These are phyloP conservation scores for Lasiodiplodia citricola DNA, from an alignment of 2,329 filamentous ascomycete species.

Conservation along the genomic window DNA sequence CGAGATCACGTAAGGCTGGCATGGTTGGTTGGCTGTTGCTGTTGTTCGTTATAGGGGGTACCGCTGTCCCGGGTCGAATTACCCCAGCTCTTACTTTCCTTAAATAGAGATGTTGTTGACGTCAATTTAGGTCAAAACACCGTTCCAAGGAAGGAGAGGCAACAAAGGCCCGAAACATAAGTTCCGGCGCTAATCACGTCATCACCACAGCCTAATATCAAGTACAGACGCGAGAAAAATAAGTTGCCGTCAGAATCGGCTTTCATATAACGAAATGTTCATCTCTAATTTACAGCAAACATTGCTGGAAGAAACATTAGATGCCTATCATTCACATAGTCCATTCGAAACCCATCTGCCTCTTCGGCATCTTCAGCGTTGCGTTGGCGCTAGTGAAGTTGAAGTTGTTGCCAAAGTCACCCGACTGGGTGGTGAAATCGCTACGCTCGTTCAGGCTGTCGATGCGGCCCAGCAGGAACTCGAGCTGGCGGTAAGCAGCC, in stretches of 20 bases:
- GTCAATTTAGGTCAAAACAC: not conserved
- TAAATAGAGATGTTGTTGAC: not conserved
- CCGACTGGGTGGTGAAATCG: constrained; percentile 28
- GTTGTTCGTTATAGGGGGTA: not conserved
- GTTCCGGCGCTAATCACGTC: not conserved
- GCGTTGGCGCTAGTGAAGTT: constrained; percentile 14
- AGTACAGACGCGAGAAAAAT: not conserved
- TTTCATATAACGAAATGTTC: not conserved
- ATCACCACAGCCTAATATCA: not conserved
- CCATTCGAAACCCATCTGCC: constrained; percentile 18
- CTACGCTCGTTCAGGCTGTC: constrained; percentile 55
- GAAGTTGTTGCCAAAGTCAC: constrained; percentile 24
- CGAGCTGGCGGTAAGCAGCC: constrained; percentile 72
- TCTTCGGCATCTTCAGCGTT: constrained; percentile 8
- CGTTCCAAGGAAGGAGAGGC: not conserved
- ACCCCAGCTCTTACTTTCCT: not conserved
- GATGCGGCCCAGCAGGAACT: constrained; percentile 76
- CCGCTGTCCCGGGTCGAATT: not conserved
- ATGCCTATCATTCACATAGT: not conserved
- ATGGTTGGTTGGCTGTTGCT: not conserved
- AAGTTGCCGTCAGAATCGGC: not conserved
- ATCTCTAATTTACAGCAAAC: not conserved
- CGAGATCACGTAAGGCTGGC: too few relatives aligned
- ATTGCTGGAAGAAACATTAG: not conserved
- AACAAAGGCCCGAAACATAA: not conserved